These are phyloP conservation scores for Triticum urartu DNA, from an alignment of 176 grass and related monocot species.

Conservation along the genomic window DNA sequence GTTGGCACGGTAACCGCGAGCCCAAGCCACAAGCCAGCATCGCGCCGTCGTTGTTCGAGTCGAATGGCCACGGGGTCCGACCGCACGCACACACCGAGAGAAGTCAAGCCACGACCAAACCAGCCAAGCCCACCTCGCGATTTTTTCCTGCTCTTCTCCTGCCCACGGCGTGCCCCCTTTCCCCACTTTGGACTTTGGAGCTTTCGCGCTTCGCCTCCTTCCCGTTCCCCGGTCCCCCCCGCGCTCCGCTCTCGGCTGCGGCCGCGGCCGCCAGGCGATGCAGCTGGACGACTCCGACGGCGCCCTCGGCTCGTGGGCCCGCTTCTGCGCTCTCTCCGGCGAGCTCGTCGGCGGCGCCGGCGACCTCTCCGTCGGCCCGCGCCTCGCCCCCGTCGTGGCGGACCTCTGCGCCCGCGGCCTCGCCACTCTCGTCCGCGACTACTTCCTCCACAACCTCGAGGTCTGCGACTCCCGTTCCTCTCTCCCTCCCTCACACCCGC, in stretches of 20 bases:
- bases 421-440: slow-evolving; percentile 58
- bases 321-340: slow-evolving; percentile 53
- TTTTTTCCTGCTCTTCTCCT: neutral
- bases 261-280: slow-evolving; percentile 22
- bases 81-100: too few relatives aligned
- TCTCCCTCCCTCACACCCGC: neutral
- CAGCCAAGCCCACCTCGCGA: neutral
- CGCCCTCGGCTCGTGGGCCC: slow-evolving; percentile 55
- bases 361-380: slow-evolving; percentile 39
- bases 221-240: neutral
- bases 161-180: neutral
- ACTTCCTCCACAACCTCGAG: slow-evolving; percentile 79
- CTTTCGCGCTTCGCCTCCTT: neutral
- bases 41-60: too few relatives aligned
- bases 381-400: slow-evolving; percentile 43
- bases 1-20: too few relatives aligned
- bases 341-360: slow-evolving; percentile 46
- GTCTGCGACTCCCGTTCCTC: slow-evolving; percentile 12
- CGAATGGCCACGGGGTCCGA: too few relatives aligned
- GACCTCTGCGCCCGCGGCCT: slow-evolving; percentile 61
- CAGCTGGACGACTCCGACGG: slow-evolving; percentile 44
- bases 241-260: neutral
- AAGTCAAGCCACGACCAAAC: too few relatives aligned
- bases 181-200: neutral
- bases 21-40: too few relatives aligned